Percentiles rank a stretch among this genome's conserved stretches.
Evolutionary conservation across 148 eudicot genomes (phyloP).

Genomic region (Cornus kousa): DNA sequence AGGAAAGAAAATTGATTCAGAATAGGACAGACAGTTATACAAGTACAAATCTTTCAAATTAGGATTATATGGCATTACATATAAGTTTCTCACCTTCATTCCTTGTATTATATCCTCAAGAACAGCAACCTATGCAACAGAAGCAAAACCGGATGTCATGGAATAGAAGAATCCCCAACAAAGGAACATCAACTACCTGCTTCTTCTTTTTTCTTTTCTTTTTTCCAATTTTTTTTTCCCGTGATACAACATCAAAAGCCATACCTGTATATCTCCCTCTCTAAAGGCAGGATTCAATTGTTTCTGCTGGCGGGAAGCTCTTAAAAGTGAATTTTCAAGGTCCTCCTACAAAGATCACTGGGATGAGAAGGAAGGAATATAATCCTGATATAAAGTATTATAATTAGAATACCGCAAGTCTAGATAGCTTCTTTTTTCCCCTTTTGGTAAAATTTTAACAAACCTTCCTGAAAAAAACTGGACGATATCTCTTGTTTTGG

Average conservation of each 20-base stretch:
- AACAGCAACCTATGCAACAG: conserved; percentile 61
- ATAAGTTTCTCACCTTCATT: conserved; percentile 67
- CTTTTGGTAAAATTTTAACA: not conserved
- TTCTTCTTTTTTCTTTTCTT: no score
- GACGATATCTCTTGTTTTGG: conserved; percentile 59
- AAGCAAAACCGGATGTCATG: conserved; percentile 6
- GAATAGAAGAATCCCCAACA: not conserved
- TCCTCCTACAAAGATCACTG: conserved; percentile 64
- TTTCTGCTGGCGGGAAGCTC: conserved; percentile 64
- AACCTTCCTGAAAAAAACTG: conserved; percentile 89
- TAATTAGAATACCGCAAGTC: not conserved
- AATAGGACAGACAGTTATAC: not conserved
- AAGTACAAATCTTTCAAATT: not conserved
- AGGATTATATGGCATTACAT: not conserved
- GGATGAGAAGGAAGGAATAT: not conserved
- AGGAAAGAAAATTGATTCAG: not conserved
- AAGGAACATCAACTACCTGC: not conserved
- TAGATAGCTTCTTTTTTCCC: not conserved
- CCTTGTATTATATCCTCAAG: conserved; percentile 84
- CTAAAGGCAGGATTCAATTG: conserved; percentile 54
- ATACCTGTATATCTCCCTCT: conserved; percentile 78
- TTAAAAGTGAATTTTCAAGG: conserved; percentile 63
- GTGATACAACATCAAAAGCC: not conserved
- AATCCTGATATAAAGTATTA: not conserved
- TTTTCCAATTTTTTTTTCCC: no score